Percentiles rank a stretch among this genome's conserved stretches.
Conservation (phyloP, 2,329 filamentous ascomycete species). For the Lecanoromycetidae sp. region DNA sequence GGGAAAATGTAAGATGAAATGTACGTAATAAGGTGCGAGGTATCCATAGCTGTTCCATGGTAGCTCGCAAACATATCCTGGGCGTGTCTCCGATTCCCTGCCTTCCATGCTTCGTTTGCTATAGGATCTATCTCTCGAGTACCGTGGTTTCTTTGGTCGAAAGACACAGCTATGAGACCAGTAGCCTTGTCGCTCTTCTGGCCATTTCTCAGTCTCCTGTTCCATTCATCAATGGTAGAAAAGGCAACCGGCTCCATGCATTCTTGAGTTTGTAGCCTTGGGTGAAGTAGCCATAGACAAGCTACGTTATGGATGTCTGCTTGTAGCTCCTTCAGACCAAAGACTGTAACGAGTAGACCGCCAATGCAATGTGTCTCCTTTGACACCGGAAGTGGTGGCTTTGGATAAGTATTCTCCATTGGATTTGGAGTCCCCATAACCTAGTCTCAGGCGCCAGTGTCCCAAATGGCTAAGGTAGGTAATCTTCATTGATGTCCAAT, state of each 20-base stretch:
- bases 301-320: slow-evolving; percentile 45
- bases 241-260: slow-evolving; percentile 65
- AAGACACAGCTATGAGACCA: slow-evolving; percentile 67
- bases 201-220: slow-evolving; percentile 27
- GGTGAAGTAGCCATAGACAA: slow-evolving; percentile 86
- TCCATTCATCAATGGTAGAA: slow-evolving; percentile 58
- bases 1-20: slow-evolving; percentile 63
- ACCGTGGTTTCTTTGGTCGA: slow-evolving; percentile 92
- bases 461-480: too few relatives aligned
- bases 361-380: slow-evolving; percentile 57
- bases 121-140: slow-evolving; percentile 51
- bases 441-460: not conserved
- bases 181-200: slow-evolving; percentile 27
- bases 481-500: too few relatives aligned
- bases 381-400: slow-evolving; percentile 40
- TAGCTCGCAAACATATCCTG: slow-evolving; percentile 83
- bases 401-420: slow-evolving; percentile 22
- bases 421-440: slow-evolving; percentile 29
- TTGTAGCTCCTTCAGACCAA: slow-evolving; percentile 65
- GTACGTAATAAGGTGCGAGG: slow-evolving; percentile 61
- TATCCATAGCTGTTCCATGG: slow-evolving; percentile 62
- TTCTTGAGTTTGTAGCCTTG: slow-evolving; percentile 56
- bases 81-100: slow-evolving; percentile 69
- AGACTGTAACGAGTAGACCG: slow-evolving; percentile 66
- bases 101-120: slow-evolving; percentile 67